phyloP scores from a whole-genome alignment of 345 rosid species.

The Streptanthus diversifolius region DNA sequence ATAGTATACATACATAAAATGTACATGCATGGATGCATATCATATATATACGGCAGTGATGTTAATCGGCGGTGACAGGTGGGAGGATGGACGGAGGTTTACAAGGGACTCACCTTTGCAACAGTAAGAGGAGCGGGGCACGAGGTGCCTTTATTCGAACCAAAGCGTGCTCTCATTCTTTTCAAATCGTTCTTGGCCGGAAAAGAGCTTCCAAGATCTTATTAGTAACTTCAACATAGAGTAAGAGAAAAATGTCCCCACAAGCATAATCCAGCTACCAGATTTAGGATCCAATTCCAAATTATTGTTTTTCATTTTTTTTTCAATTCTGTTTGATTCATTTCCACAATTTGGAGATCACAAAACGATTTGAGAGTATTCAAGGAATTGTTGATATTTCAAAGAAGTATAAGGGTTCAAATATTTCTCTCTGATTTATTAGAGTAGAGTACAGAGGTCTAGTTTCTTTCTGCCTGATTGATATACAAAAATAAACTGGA shows the following conservation, averaged over 20 bases:
- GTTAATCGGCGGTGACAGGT: constrained; percentile 42
- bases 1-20: constrained; percentile 2
- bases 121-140: constrained; percentile 70
- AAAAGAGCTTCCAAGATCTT: constrained; percentile 43
- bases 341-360: constrained; percentile 24
- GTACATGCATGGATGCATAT: background rate
- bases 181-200: constrained; percentile 59
- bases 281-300: constrained; percentile 24
- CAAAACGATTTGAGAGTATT: constrained; percentile 12
- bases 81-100: constrained; percentile 90
- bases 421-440: constrained; percentile 2
- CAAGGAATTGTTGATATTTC: constrained; percentile 20
- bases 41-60: background rate
- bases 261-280: constrained; percentile 9
- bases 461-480: constrained; percentile 8
- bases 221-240: constrained; percentile 23
- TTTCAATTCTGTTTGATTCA: background rate
- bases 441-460: constrained; percentile 5
- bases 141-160: constrained; percentile 64
- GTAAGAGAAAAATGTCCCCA: background rate
- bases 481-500: constrained; percentile 7
- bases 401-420: constrained; percentile 3
- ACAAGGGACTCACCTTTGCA: constrained; percentile 58
- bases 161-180: constrained; percentile 47
- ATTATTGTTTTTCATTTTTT: background rate